Evolutionary conservation across 1,284 basidiomycete species (phyloP).

Genomic region (Leccinum griseonigrum): DNA sequence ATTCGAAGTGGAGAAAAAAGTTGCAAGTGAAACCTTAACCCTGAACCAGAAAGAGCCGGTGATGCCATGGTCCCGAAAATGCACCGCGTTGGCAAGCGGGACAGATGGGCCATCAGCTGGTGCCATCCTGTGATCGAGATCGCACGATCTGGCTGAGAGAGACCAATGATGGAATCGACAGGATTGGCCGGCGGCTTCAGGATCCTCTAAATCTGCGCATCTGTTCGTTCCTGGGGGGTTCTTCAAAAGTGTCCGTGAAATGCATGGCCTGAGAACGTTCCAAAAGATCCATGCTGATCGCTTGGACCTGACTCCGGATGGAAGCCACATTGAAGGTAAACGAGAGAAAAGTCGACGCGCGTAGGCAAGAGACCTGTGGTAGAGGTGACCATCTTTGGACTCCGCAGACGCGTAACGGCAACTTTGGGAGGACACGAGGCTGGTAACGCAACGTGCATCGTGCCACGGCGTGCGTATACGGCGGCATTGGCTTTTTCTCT

Average conservation of each 20-base stretch:
- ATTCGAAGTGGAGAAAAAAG: constrained; percentile 5
- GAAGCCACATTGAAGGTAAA: background rate
- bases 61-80: background rate
- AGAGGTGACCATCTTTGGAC: constrained; percentile 15
- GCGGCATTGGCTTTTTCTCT: constrained; percentile 13
- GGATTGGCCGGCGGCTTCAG: constrained; percentile 16
- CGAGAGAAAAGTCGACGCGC: constrained; percentile 1
- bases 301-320: constrained; percentile 7
- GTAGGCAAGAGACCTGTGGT: background rate
- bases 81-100: constrained; percentile 8
- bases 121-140: constrained; percentile 22
- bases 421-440: constrained; percentile 17
- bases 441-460: constrained; percentile 15
- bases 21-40: constrained; percentile 15
- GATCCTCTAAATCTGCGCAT: constrained; percentile 10
- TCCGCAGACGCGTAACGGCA: constrained; percentile 25
- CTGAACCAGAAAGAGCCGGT: constrained; percentile 16
- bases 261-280: constrained; percentile 14
- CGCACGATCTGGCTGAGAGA: constrained; percentile 18
- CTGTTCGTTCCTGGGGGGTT: constrained; percentile 12
- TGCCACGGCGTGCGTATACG: constrained; percentile 9
- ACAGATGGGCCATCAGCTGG: constrained; percentile 1
- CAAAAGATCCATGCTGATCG: constrained; percentile 14
- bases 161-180: constrained; percentile 11
- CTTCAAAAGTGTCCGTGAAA: constrained; percentile 7